Evolutionary conservation across 768 basidiomycete genomes (phyloP), one percentile per base, ranked within the genome.

Genomic region (Astraeus odoratus): DNA sequence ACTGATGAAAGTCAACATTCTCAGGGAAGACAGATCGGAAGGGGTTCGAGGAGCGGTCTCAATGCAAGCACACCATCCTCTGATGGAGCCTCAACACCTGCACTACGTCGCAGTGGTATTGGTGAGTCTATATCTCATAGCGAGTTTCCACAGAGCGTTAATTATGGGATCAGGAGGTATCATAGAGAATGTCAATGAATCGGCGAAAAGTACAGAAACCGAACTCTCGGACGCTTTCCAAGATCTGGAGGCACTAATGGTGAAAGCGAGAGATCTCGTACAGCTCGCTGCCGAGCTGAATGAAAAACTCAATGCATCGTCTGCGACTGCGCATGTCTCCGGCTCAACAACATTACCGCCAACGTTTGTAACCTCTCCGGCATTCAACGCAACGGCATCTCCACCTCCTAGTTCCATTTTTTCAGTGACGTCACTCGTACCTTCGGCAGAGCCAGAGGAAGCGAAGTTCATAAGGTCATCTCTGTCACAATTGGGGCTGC

Each of bases 251-350:
- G 85, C 84, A 0, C 67, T 98, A 37, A 93, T 88, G 86, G 71
- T 83, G 39, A 88, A 94, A 59, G 92, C 93, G 1, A 84, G 80
- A 51, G 91, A 94, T 53, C 95, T 98, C 82, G 93, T 94, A 46
- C 77, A 77, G 24, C 74, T 97, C 19, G 93, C 95, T 3, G 83
- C 82, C 42, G 85, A 94, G 29, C 76, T 98, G 50, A 93, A 90
- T 57, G 80, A 87, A 46, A 86, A 80, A 50, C 72, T 96, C 20
- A 81, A 83, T 6, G 74, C 76, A 0, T 58, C 67, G 8, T 58
- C 67, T 7, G 49, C 44, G 12, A 44, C 51, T 6, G 42, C 53
- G 18, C 24, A 33, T 12, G 25, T 26, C 42, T 12, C 44, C 42
- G 51, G 22, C 16, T 16, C 43, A 18, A 23, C 47, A 27, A 16